Evolutionary conservation across 1,139 yeast genomes (phyloP), one percentile per base, ranked within the genome.

Genomic region (Taphrina communis): DNA sequence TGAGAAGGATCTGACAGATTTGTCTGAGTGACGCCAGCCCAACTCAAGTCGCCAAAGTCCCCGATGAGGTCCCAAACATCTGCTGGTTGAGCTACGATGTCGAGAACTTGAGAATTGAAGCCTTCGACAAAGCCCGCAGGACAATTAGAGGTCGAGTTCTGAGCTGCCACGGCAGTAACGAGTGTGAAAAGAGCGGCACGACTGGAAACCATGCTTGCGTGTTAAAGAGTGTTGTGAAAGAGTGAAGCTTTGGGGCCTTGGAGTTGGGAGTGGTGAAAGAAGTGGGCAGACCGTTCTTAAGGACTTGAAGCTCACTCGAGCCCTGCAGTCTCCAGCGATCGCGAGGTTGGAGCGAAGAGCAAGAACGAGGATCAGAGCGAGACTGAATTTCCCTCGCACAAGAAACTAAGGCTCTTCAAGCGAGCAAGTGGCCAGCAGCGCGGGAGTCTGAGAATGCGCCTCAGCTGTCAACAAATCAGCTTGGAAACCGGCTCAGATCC

Each of bases 101-200:
- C 53, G 36, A 50, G 53, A 9, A 50, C 53, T 35, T 50, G 53
- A 21, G 53, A 50, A n/a, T 50, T 50, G 53, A 21, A 50, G 3
- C 53, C 53, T 35, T 50, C 53, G n/a, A 50, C 53, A 50, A 50
- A 50, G 36, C 53, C 53, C 1, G 53, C 36, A 11, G 53, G 53
- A 21, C 53, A 50, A 6, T 50, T 50, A 2, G 48, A 44, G 12
- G 53, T 50, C 36, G 53, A 19, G 53, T 50, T 21, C 21, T 50
- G 53, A 50, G 53, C 53, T 21, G 53, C 53, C 12, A 50, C 53
- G 36, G 53, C 53, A 50, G 53, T 17, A 8, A 35, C 53, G 53
- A 50, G 53, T 21, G 53, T 50, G 36, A 50, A 35, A 7, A 50
- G n/a, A 50, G 53, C n/a, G 5, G 53, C n/a, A 21, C 53, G 53